Conservation (phyloP, 2,329 filamentous ascomycete genomes). For the Paecilomyces formosus region DNA sequence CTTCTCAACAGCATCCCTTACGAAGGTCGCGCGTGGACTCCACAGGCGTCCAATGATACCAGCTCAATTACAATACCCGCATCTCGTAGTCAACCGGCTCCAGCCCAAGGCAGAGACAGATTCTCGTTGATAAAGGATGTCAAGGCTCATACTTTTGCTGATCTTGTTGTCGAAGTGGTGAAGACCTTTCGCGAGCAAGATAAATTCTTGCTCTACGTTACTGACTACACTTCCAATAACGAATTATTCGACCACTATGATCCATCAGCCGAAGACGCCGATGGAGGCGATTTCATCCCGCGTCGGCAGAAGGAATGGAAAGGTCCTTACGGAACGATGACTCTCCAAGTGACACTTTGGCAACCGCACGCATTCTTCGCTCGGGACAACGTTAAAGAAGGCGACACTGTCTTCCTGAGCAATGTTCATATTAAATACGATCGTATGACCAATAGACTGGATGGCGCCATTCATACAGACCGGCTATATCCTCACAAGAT, state of each 20-base stretch:
- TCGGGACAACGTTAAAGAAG: slow-evolving; percentile 48
- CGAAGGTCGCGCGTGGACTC: background rate
- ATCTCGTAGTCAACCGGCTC: background rate
- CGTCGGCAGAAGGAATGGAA: slow-evolving; percentile 47
- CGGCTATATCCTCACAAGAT: slow-evolving; percentile 44
- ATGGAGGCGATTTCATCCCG: slow-evolving; percentile 44
- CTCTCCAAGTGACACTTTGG: slow-evolving; percentile 64
- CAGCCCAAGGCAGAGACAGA: slow-evolving; percentile 33
- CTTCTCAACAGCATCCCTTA: slow-evolving; percentile 15
- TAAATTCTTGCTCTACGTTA: slow-evolving; percentile 61
- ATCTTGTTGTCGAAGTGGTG: slow-evolving; percentile 67
- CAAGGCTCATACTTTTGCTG: slow-evolving; percentile 49
- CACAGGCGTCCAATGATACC: background rate
- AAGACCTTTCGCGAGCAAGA: slow-evolving; percentile 43
- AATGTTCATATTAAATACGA: slow-evolving; percentile 66
- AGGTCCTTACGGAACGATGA: slow-evolving; percentile 66
- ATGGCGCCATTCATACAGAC: slow-evolving; percentile 66
- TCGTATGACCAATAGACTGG: slow-evolving; percentile 49
- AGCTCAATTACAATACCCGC: background rate
- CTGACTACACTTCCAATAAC: slow-evolving; percentile 72
- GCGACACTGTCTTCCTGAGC: slow-evolving; percentile 56
- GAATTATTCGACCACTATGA: slow-evolving; percentile 51
- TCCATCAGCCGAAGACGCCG: slow-evolving; percentile 23
- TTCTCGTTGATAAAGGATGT: slow-evolving; percentile 61
- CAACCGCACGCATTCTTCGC: slow-evolving; percentile 58